phyloP scores from a whole-genome alignment of 23 red algal genomes.

The Gracilaria gracilis region DNA sequence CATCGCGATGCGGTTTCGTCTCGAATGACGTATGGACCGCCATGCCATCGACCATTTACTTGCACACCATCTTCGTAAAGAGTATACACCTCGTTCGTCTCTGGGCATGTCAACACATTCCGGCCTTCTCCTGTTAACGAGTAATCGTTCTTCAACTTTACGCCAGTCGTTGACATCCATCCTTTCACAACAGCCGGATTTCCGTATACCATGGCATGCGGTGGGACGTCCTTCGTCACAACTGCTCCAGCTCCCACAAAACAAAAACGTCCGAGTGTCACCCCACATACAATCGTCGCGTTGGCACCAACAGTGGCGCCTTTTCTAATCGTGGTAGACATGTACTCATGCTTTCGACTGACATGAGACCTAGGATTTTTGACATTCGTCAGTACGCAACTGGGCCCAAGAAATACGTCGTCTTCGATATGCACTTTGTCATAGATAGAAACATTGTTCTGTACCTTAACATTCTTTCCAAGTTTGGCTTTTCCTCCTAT shows the following conservation, averaged over 20 bases:
- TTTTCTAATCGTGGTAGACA: constrained; percentile 31
- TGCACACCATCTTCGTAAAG: constrained; percentile 41
- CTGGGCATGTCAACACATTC: constrained; percentile 1
- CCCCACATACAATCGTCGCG: constrained; percentile 79
- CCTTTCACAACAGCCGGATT: constrained; percentile 64
- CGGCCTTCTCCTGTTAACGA: not conserved
- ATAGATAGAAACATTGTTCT: constrained; percentile 86
- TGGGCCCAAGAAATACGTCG: constrained; percentile 82
- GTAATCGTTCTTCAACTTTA: not conserved
- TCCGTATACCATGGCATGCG: constrained; percentile 71
- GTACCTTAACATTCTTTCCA: constrained; percentile 64
- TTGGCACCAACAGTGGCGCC: constrained; percentile 72
- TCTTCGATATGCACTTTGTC: constrained; percentile 70
- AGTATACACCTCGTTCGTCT: constrained; percentile 24
- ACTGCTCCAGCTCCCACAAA: constrained; percentile 85
- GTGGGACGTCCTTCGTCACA: constrained; percentile 72
- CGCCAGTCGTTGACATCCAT: constrained; percentile 40
- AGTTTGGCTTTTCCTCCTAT: constrained; percentile 53
- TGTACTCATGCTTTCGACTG: constrained; percentile 29
- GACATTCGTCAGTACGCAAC: constrained; percentile 79
- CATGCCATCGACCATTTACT: not conserved
- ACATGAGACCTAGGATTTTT: constrained; percentile 57
- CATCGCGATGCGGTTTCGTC: not conserved
- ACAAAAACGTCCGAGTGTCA: constrained; percentile 22
- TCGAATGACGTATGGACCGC: not conserved